These are phyloP conservation scores for Typha latifolia DNA, from an alignment of 176 grass and related monocot genomes.

Conservation along the genomic window DNA sequence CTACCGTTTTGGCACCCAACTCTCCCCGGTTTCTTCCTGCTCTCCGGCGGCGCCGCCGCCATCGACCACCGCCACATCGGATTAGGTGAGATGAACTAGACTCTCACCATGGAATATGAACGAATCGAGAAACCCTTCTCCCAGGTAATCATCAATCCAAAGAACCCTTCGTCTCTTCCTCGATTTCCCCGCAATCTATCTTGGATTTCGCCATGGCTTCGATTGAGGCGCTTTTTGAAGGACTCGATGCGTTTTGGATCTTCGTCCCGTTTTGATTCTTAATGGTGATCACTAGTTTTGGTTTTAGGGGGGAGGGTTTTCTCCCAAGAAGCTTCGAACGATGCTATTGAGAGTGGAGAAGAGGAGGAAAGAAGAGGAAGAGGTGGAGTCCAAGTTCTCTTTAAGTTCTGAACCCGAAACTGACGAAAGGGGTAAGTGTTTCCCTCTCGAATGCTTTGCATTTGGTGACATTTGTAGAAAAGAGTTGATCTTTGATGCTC, in stretches of 20 bases:
- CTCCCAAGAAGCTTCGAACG: constrained; percentile 80
- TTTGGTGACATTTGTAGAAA: background rate
- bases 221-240: background rate
- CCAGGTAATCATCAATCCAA: constrained; percentile 26
- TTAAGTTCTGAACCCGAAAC: constrained; percentile 55
- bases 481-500: background rate
- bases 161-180: background rate
- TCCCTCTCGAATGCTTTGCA: background rate
- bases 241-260: background rate
- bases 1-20: constrained; percentile 1
- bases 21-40: background rate
- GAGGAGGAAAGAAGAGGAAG: constrained; percentile 57
- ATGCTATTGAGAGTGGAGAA: constrained; percentile 87
- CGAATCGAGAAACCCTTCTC: constrained; percentile 83
- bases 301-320: constrained; percentile 74
- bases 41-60: constrained; percentile 1
- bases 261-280: background rate
- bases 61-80: constrained; percentile 1
- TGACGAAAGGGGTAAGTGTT: constrained; percentile 29
- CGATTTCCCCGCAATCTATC: background rate
- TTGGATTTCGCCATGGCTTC: constrained; percentile 1
- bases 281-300: background rate
- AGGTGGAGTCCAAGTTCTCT: constrained; percentile 40
- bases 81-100: background rate
- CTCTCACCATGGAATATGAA: constrained; percentile 74